Conservation (phyloP, 352 stramenopile species). For the Globisporangium echinulatum region DNA sequence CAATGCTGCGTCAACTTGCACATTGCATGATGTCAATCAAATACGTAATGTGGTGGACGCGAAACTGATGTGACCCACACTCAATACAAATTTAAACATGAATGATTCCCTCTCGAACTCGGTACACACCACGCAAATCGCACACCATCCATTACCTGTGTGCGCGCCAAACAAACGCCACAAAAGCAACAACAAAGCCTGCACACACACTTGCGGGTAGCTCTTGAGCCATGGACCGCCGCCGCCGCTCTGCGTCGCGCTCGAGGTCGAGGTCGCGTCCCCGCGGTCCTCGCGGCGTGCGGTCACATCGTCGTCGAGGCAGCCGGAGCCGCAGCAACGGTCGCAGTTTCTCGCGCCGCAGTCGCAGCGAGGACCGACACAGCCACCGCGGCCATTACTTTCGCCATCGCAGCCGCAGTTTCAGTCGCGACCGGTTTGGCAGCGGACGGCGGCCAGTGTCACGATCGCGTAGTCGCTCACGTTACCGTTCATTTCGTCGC, state of each 20-base stretch:
- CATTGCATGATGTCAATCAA: too few species aligned
- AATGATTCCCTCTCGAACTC: too few species aligned
- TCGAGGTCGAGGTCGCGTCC: not conserved
- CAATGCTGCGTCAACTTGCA: too few species aligned
- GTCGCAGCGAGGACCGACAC: conserved; percentile 1
- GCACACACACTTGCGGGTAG: too few species aligned
- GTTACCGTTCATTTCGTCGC: conserved; percentile 1
- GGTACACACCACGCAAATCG: too few species aligned
- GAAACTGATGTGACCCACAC: not conserved
- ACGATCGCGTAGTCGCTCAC: conserved; percentile 12
- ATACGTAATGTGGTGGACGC: too few species aligned
- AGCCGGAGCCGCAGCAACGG: not conserved
- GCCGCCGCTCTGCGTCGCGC: not conserved
- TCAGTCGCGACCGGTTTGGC: conserved; percentile 4
- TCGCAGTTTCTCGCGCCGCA: conserved; percentile 3
- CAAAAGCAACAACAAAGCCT: not conserved
- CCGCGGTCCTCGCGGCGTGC: not conserved
- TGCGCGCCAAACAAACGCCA: not conserved
- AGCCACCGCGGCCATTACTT: conserved; percentile 1
- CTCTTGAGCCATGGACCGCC: not conserved
- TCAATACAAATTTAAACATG: not conserved
- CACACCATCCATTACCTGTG: too few species aligned
- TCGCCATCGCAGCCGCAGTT: conserved; percentile 3
- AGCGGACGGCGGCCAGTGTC: not conserved
- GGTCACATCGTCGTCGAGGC: not conserved